phyloP scores from a whole-genome alignment of 805 yeast species.

The Wickerhamomyces silvicola region DNA sequence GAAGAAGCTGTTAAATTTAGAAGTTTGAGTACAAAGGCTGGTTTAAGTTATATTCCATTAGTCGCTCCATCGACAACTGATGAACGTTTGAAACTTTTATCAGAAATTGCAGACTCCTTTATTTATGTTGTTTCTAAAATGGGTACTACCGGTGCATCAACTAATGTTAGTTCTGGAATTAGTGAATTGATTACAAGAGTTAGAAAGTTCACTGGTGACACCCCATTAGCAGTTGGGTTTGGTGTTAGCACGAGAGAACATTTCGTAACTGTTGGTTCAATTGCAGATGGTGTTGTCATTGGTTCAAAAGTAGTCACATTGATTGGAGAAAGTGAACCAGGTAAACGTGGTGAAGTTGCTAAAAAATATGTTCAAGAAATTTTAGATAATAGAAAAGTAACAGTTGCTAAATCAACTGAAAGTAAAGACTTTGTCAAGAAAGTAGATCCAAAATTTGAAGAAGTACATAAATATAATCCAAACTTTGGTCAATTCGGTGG shows the following conservation, averaged over 20 bases:
- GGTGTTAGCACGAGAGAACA: conserved; percentile 96
- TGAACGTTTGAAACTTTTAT: conserved; percentile 71
- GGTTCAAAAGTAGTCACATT: conserved; percentile 79
- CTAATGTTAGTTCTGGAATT: conserved; percentile 56
- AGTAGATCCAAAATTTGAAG: conserved; percentile 36
- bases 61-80: conserved; percentile 97
- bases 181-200: conserved; percentile 68
- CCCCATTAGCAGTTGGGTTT: conserved; percentile 91
- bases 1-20: conserved; percentile 93
- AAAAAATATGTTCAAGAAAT: conserved; percentile 62
- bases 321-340: conserved; percentile 57
- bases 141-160: conserved; percentile 94
- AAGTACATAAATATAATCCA: conserved; percentile 61
- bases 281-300: conserved; percentile 94
- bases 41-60: conserved; percentile 81
- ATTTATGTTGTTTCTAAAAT: conserved; percentile 94
- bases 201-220: conserved; percentile 64
- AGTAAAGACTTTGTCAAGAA: conserved; percentile 30
- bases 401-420: conserved; percentile 17
- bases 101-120: conserved; percentile 88
- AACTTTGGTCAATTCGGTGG: conserved; percentile 97
- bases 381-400: conserved; percentile 48
- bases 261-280: conserved; percentile 66
- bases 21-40: conserved; percentile 56
- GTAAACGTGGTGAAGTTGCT: conserved; percentile 56